Evolutionary conservation across 768 basidiomycete genomes (phyloP).

Genomic region (Coprinellus micaceus): DNA sequence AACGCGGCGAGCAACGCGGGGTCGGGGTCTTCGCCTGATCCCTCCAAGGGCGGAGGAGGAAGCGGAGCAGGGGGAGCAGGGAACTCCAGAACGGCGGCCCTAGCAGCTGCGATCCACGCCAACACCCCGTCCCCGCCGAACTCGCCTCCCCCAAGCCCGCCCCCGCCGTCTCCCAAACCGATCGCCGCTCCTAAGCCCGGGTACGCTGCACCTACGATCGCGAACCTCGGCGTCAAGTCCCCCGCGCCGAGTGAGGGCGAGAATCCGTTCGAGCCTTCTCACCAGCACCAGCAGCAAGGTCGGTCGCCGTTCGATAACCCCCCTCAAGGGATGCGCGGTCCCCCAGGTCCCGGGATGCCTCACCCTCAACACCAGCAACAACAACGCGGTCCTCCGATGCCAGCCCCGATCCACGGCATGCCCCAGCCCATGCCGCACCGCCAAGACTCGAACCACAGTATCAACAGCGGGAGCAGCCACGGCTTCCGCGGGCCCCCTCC

Average conservation of each 20-base stretch:
- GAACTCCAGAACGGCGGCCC: constrained; percentile 31
- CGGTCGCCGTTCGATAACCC: background rate
- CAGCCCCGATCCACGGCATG: constrained; percentile 2
- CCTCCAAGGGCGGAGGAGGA: background rate
- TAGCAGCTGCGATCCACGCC: constrained; percentile 31
- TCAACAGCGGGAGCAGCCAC: background rate
- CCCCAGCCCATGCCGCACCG: background rate
- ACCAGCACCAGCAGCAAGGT: background rate
- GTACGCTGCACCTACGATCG: constrained; percentile 67
- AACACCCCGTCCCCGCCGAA: constrained; percentile 6
- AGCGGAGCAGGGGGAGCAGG: background rate
- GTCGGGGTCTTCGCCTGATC: background rate
- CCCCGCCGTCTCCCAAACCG: constrained; percentile 18
- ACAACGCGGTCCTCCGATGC: background rate
- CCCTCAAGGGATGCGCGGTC: background rate
- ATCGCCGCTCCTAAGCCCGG: constrained; percentile 73
- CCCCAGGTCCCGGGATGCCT: background rate
- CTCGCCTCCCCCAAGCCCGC: constrained; percentile 13
- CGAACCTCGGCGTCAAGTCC: constrained; percentile 50
- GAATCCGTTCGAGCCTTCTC: constrained; percentile 23
- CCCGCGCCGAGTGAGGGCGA: constrained; percentile 13
- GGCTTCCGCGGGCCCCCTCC: no score
- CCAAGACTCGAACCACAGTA: background rate
- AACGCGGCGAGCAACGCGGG: background rate
- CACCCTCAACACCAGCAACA: background rate